Conservation (phyloP, 2,329 filamentous ascomycete genomes). For the Davidsoniella neocaledoniae region DNA sequence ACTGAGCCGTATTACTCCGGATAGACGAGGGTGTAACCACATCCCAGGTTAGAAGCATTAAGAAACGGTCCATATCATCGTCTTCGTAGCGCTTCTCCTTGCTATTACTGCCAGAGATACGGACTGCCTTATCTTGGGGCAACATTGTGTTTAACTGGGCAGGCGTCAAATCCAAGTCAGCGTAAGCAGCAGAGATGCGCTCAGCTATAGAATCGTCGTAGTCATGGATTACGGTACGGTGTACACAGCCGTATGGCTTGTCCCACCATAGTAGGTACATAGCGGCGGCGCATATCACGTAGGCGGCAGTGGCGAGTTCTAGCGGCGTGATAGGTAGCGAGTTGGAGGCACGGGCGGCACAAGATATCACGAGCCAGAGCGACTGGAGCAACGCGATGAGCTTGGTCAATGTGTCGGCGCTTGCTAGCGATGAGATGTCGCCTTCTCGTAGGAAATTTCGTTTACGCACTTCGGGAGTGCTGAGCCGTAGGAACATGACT, state of each 20-base stretch:
- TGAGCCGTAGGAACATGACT: constrained; percentile 4
- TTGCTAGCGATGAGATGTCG: constrained; percentile 21
- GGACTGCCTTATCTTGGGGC: too few relatives aligned
- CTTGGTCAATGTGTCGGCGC: constrained; percentile 21
- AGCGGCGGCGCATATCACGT: constrained; percentile 20
- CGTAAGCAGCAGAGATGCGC: background rate
- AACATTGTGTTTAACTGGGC: too few relatives aligned
- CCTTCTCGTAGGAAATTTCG: constrained; percentile 10
- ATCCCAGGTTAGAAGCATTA: background rate
- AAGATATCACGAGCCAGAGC: constrained; percentile 22
- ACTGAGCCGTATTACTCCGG: background rate
- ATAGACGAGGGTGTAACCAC: background rate
- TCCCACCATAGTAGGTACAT: constrained; percentile 21
- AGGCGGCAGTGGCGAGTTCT: constrained; percentile 21
- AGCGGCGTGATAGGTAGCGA: constrained; percentile 21
- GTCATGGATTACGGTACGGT: constrained; percentile 3
- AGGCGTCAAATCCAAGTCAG: background rate
- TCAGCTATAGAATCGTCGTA: background rate
- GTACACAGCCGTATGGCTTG: constrained; percentile 17
- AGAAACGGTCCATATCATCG: background rate
- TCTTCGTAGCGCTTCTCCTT: background rate
- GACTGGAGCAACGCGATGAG: constrained; percentile 22
- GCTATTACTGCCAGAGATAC: background rate
- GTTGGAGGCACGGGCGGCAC: constrained; percentile 18
- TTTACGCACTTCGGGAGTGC: background rate